These are phyloP conservation scores for Vanrija humicola DNA, from an alignment of 1,284 basidiomycete species.

Conservation along the genomic window DNA sequence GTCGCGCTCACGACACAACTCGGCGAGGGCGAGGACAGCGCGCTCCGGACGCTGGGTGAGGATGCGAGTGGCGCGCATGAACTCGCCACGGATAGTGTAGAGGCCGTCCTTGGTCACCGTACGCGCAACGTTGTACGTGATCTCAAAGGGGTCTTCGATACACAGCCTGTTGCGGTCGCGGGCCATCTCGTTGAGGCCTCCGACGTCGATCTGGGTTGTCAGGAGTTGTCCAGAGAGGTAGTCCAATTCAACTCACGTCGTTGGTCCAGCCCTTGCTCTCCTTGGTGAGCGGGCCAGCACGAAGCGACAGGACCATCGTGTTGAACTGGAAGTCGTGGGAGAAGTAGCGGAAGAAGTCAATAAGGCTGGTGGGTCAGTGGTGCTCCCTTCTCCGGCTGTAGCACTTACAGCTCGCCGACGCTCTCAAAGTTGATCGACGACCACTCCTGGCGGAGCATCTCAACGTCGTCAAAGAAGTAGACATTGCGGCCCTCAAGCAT, in stretches of 20 bases:
- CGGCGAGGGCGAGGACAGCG: slow-evolving; percentile 71
- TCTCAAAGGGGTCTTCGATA: slow-evolving; percentile 97
- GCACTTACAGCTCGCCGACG: slow-evolving; percentile 80
- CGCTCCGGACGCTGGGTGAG: slow-evolving; percentile 72
- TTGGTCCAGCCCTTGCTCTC: slow-evolving; percentile 89
- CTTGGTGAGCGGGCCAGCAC: slow-evolving; percentile 84
- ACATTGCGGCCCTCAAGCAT: slow-evolving; percentile 81
- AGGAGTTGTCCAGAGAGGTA: slow-evolving; percentile 48
- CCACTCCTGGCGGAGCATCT: slow-evolving; percentile 81
- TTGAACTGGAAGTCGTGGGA: slow-evolving; percentile 90
- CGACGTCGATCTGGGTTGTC: slow-evolving; percentile 49
- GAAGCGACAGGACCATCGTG: slow-evolving; percentile 84
- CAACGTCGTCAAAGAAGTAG: slow-evolving; percentile 98
- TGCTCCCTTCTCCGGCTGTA: background rate
- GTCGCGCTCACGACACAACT: slow-evolving; percentile 63
- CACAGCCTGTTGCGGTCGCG: slow-evolving; percentile 87
- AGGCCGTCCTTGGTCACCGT: slow-evolving; percentile 96
- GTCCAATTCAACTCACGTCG: slow-evolving; percentile 59
- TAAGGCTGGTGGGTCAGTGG: slow-evolving; percentile 57
- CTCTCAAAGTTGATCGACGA: slow-evolving; percentile 87
- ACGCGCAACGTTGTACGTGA: slow-evolving; percentile 89
- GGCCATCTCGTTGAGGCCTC: slow-evolving; percentile 60
- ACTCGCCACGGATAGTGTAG: slow-evolving; percentile 95
- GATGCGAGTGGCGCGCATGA: slow-evolving; percentile 91
- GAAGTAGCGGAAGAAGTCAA: slow-evolving; percentile 97